Conservation (phyloP, 805 yeast genomes). For the Metschnikowia picachoensis region DNA sequence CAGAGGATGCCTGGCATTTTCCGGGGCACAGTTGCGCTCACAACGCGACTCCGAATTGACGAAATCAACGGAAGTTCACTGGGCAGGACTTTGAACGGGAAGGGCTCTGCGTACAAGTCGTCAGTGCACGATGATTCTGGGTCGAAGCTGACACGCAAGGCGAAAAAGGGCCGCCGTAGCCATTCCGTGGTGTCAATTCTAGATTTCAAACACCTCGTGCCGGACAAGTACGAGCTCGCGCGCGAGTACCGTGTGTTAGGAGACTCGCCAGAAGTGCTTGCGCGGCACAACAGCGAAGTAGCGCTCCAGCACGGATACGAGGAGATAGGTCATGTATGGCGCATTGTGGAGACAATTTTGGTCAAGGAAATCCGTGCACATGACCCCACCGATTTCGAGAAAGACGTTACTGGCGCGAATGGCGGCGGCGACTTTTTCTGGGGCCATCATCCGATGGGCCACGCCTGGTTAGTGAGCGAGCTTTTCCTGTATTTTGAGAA, state of each 20-base stretch:
- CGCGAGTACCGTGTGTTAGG: slow-evolving; percentile 62
- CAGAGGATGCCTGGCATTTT: slow-evolving; percentile 51
- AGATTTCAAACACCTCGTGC: slow-evolving; percentile 68
- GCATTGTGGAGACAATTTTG: slow-evolving; percentile 40
- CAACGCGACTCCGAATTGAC: slow-evolving; percentile 25
- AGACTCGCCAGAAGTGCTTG: slow-evolving; percentile 58
- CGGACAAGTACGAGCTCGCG: slow-evolving; percentile 70
- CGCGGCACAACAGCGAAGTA: slow-evolving; percentile 65
- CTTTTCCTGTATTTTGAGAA: slow-evolving; percentile 62
- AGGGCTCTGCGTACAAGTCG: slow-evolving; percentile 32
- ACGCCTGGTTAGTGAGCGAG: slow-evolving; percentile 58
- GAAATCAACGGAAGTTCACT: slow-evolving; percentile 26
- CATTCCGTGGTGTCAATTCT: slow-evolving; percentile 56
- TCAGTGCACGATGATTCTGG: slow-evolving; percentile 38
- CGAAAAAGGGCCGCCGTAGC: slow-evolving; percentile 26
- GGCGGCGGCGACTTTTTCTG: slow-evolving; percentile 47
- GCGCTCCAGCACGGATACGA: slow-evolving; percentile 59
- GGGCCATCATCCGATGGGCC: slow-evolving; percentile 81
- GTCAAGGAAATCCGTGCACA: slow-evolving; percentile 28
- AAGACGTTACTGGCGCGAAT: slow-evolving; percentile 2
- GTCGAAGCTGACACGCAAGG: slow-evolving; percentile 16
- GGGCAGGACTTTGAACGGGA: slow-evolving; percentile 38
- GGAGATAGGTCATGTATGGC: slow-evolving; percentile 76
- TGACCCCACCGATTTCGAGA: slow-evolving; percentile 9
- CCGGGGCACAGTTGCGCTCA: slow-evolving; percentile 38